Percentiles rank a stretch among this genome's conserved stretches.
phyloP scores from a whole-genome alignment of 495 filamentous ascomycete species.

The Podospora didyma region DNA sequence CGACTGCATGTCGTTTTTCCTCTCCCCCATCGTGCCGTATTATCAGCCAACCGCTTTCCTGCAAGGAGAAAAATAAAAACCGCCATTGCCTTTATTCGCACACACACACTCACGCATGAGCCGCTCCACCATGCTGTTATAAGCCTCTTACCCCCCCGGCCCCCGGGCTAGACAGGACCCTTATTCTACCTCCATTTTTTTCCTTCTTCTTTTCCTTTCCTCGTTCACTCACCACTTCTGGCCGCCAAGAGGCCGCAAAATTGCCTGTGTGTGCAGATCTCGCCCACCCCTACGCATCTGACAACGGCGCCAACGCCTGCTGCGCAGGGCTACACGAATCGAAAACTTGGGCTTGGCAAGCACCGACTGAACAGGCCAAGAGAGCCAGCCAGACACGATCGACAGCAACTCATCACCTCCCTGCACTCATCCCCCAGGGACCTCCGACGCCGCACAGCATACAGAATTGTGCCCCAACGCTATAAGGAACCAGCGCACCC shows the following conservation, averaged over 20 bases:
- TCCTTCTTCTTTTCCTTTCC: background rate
- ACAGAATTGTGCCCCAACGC: too few species aligned
- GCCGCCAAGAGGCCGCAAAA: slow-evolving; percentile 27
- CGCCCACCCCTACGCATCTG: slow-evolving; percentile 21
- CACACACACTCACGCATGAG: too few species aligned
- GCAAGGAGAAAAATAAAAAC: slow-evolving; percentile 5
- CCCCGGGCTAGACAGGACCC: slow-evolving; percentile 6
- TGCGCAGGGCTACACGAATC: slow-evolving; percentile 31
- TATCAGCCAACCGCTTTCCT: slow-evolving; percentile 6
- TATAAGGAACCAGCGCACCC: too few species aligned
- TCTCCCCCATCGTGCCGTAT: background rate
- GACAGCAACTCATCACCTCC: slow-evolving; percentile 3
- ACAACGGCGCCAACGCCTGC: slow-evolving; percentile 24
- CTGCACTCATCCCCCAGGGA: background rate
- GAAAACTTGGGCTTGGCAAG: slow-evolving; percentile 26
- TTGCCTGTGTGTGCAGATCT: slow-evolving; percentile 28
- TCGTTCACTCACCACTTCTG: background rate
- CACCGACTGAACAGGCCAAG: slow-evolving; percentile 18
- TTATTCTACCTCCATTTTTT: slow-evolving; percentile 6
- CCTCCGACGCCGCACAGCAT: background rate
- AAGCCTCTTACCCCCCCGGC: slow-evolving; percentile 4
- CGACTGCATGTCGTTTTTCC: slow-evolving; percentile 12
- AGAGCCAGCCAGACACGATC: background rate
- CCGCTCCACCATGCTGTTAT: slow-evolving; percentile 12
- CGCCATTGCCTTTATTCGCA: background rate